These are phyloP conservation scores for Eucalyptus lansdowneana DNA, from an alignment of 345 rosid genomes.

Conservation along the genomic window DNA sequence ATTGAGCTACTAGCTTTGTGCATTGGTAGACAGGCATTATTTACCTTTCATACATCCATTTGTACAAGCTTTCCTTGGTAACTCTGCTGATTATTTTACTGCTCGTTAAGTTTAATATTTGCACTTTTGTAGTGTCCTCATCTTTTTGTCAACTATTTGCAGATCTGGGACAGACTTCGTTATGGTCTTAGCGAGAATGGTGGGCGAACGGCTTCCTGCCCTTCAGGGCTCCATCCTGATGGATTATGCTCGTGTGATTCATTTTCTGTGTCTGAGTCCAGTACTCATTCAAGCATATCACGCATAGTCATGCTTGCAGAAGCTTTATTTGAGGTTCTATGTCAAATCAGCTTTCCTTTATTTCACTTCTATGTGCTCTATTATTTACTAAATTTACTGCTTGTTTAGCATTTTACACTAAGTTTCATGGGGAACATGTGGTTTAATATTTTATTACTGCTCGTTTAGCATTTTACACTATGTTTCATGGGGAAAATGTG, in stretches of 20 bases:
- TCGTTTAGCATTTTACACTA: not conserved
- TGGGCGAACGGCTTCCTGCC: slow-evolving; percentile 24
- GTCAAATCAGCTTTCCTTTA: not conserved
- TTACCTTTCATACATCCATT: not conserved
- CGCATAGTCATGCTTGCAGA: slow-evolving; percentile 76
- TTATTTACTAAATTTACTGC: not conserved
- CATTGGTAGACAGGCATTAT: not conserved
- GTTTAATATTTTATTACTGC: not conserved
- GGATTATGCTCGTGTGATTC: slow-evolving; percentile 61
- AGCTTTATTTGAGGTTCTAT: slow-evolving; percentile 67
- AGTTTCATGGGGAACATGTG: not conserved
- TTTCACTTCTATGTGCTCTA: not conserved
- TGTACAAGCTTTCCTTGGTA: not conserved
- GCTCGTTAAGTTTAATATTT: not conserved
- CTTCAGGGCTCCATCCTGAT: slow-evolving; percentile 52
- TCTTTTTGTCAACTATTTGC: not conserved
- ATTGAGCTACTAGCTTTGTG: not conserved
- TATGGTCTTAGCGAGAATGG: slow-evolving; percentile 25
- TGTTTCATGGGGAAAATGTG: not conserved
- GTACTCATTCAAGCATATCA: slow-evolving; percentile 49
- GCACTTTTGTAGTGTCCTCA: not conserved
- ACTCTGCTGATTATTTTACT: not conserved
- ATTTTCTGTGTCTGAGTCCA: slow-evolving; percentile 19
- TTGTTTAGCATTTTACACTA: not conserved
- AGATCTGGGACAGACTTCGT: slow-evolving; percentile 60